Evolutionary conservation across 139 green algal genomes (phyloP).

Genomic region (Chlorella vulgaris): DNA sequence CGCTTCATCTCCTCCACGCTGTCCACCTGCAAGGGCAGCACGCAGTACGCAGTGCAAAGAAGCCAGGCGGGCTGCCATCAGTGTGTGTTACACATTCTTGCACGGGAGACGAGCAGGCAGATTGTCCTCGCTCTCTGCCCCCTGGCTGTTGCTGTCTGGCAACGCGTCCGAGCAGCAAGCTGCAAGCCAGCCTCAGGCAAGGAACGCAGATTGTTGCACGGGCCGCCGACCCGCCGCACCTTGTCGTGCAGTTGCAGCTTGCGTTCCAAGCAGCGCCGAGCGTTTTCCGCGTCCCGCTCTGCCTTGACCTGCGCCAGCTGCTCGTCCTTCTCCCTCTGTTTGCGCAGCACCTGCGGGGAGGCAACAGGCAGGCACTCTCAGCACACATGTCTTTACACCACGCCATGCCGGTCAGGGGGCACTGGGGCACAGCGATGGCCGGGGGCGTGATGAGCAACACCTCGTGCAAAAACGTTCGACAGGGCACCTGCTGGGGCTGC

Average conservation of each 20-base stretch:
- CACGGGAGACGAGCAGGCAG: too few species aligned
- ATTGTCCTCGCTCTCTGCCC: too few species aligned
- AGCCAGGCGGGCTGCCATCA: too few species aligned
- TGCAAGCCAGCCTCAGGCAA: too few species aligned
- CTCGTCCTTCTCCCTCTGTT: conserved; percentile 69
- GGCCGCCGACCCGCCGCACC: too few species aligned
- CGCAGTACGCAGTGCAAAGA: neutral
- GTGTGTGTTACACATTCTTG: too few species aligned
- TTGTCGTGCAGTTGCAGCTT: conserved; percentile 69
- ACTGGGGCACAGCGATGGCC: neutral
- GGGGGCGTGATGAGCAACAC: neutral
- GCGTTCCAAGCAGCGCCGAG: conserved; percentile 60
- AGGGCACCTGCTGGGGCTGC: neutral
- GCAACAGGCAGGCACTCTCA: too few species aligned
- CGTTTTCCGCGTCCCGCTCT: conserved; percentile 62
- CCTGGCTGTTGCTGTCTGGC: too few species aligned
- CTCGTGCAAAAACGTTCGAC: neutral
- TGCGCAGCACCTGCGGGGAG: conserved; percentile 46
- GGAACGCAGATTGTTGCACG: too few species aligned
- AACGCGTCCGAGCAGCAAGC: too few species aligned
- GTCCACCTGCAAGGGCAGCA: neutral
- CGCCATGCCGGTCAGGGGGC: too few species aligned
- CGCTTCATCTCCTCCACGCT: conserved; percentile 73
- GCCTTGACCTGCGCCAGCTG: conserved; percentile 60
- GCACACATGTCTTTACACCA: too few species aligned